Evolutionary conservation across 2,329 filamentous ascomycete genomes (phyloP).

Genomic region (Colletotrichum sp.): DNA sequence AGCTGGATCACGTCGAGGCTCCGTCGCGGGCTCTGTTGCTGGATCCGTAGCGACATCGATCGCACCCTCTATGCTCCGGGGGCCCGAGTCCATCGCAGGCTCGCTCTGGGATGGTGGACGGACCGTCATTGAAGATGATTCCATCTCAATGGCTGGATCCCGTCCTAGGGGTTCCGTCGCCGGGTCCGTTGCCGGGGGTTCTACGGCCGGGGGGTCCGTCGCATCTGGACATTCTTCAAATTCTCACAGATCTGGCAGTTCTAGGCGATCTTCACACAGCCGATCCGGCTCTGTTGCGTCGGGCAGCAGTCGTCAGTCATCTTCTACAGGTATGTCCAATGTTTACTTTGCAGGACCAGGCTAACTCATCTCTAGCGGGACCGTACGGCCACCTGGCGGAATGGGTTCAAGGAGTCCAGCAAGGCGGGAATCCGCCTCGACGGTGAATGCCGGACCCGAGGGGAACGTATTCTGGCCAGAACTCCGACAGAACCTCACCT

Average conservation of each 20-base stretch:
- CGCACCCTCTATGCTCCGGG: not conserved
- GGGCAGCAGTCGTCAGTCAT: not conserved
- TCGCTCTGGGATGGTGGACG: not conserved
- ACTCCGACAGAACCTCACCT: not conserved
- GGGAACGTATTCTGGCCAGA: slow-evolving; percentile 11
- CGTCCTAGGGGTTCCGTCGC: not conserved
- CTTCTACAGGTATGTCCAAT: not conserved
- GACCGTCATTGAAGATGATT: not conserved
- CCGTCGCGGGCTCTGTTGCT: not conserved
- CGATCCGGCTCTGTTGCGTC: not conserved
- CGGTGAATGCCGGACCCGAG: not conserved
- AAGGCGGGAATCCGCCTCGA: not conserved
- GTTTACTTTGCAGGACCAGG: fast-evolving
- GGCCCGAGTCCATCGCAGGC: not conserved
- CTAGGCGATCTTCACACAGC: not conserved
- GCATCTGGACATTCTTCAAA: not conserved
- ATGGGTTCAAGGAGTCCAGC: not conserved
- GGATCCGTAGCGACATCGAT: not conserved
- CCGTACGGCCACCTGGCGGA: not conserved
- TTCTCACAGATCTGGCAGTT: not conserved
- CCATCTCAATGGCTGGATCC: not conserved
- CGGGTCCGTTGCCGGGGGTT: not conserved
- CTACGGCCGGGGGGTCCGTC: not conserved
- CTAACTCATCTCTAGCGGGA: not conserved
- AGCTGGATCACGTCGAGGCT: not conserved